Base-by-base conservation (phyloP, 371 early-diverging fungal genomes). In the Capillidium heterosporum region DNA sequence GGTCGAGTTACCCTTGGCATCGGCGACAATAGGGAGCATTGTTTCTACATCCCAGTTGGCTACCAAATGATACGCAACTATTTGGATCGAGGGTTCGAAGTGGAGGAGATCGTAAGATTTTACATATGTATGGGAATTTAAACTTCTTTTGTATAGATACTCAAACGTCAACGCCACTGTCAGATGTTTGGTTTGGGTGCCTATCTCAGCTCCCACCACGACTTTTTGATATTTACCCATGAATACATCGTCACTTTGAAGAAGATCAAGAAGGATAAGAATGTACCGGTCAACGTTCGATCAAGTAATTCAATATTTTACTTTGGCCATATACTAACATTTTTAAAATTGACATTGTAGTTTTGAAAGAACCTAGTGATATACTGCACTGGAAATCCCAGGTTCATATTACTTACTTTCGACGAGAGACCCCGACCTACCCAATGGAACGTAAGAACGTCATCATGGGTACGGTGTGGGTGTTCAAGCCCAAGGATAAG, bases 401-500 rank as follows among this genome's bases (percentile, higher is more conserved):
- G 8, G 53, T 63, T 1, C 23, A 29, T 5, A 61, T 70, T 32
- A 56, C 57, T 11, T 64, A 67, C 10, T 71, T 57, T 1, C 26
- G 56, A n/a, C 71, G 75, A 32, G 76, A 71, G 3, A 76, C 87
- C 10, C 89, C 88, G 17, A 63, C 67, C 13, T 81, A 80, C 46
- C 88, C 89, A 0, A 85, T 89, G 23, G 78, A 78, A 46, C 76
- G 89, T 48, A 84, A 86, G 46, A 80, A 83, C 55, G 83, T 87
- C 2, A 86, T 87, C 0, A 89, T 91, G 88, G 93, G 91, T 5
- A 88, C 89, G 0, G 88, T 87, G 0, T 91, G 91, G 91, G 74
- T 82, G 0, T 88, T 92, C 61, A 74, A 73, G 49, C 78, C 82
- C 1, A 74, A 61, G 26, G 59, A 71, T 2, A 60, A 63, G 19